Evolutionary conservation across 805 yeast species (phyloP).

Genomic region (Candida awuae): DNA sequence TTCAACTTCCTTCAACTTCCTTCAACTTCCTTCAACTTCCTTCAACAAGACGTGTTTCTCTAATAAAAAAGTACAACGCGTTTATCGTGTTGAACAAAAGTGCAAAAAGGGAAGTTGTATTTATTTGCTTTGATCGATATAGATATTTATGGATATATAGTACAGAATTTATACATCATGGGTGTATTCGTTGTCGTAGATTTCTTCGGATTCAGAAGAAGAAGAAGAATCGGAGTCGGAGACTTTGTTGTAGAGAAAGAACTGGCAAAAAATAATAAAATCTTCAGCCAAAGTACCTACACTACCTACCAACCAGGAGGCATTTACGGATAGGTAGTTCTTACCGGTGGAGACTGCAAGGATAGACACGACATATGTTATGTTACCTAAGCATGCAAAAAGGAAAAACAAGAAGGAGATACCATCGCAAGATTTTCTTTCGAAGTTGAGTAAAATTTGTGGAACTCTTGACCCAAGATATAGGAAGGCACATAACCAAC

Average conservation of each 20-base stretch:
- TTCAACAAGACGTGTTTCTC: too few species aligned
- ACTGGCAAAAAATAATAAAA: slow-evolving; percentile 76
- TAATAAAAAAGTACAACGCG: too few species aligned
- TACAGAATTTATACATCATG: background rate
- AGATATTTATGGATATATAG: background rate
- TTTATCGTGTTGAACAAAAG: too few species aligned
- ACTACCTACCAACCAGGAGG: slow-evolving; percentile 90
- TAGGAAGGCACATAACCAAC: slow-evolving; percentile 67
- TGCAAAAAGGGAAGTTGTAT: too few species aligned
- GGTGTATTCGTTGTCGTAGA: slow-evolving; percentile 13
- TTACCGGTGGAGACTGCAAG: slow-evolving; percentile 64
- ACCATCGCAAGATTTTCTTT: slow-evolving; percentile 91
- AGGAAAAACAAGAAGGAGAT: slow-evolving; percentile 87
- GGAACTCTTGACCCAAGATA: slow-evolving; percentile 89
- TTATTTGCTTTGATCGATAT: too few species aligned
- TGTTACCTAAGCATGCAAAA: slow-evolving; percentile 91
- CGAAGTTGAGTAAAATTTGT: slow-evolving; percentile 76
- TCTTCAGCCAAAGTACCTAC: slow-evolving; percentile 82
- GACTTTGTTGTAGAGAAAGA: slow-evolving; percentile 60
- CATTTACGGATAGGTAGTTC: slow-evolving; percentile 68
- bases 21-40: too few species aligned
- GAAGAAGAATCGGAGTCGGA: too few species aligned
- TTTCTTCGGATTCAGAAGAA: slow-evolving; percentile 11
- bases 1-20: too few species aligned
- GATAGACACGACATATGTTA: slow-evolving; percentile 83